Evolutionary conservation across 2,329 filamentous ascomycete species (phyloP), one percentile per base, ranked within the genome.

Genomic region (Pestalotiopsis sp.): DNA sequence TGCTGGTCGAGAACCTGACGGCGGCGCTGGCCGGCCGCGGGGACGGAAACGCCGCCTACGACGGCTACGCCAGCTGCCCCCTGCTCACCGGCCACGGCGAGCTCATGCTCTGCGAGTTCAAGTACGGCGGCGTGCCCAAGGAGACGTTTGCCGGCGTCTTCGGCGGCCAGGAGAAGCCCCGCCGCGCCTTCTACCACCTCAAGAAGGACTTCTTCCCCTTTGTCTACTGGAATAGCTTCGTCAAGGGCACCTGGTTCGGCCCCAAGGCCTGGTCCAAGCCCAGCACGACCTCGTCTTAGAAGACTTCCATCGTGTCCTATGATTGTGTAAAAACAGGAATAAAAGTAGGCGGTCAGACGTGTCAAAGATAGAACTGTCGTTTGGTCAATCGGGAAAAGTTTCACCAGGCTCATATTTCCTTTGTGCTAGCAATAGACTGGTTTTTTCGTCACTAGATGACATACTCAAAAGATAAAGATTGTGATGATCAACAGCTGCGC

Each of bases 71-170:
- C 1, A 82, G 80, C 12, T 84, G 82, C 74, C 82, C 82, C n/a
- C 77, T 84, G 52, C 72, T 83, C 38, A 84, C 82, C 0, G 80
- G 80, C 66, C 80, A 84, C 70, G 77, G 77, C 61, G 81, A 84
- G 76, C 79, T 84, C 49, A 80, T 84, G 79, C 80, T 84, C 65
- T 82, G 80, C 71, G 82, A 84, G 77, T 84, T 84, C 77, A 83
- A 82, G 77, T 84, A 84, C 67, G 82, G 80, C 39, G 82, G 82
- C 38, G 78, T 81, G 59, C 82, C 82, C 12, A 80, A 82, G 71
- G 82, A 84, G 79, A 84, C 82, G 0, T 84, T 84, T 68, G 77
- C 73, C 38, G 62, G 67, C 36, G 71, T 77, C 52, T 68, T 78
- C 20, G 77, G 78, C 20, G 80, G 80, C 69, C 82, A 84, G 74